Base-by-base conservation (phyloP, 306 rosid genomes). In the Fragaria nilgerrensis region DNA sequence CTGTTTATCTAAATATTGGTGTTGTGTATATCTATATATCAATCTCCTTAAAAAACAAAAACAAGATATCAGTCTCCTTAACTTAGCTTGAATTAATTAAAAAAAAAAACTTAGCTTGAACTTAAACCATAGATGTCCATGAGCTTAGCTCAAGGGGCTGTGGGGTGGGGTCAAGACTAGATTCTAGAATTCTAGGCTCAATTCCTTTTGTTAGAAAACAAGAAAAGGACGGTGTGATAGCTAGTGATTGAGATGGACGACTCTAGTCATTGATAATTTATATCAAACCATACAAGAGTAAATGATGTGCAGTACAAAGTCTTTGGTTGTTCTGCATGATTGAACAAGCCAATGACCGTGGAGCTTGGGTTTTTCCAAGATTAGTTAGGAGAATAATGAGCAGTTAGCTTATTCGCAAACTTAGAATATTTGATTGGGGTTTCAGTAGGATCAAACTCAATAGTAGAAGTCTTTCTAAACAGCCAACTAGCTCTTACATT, bases 261-360 rank as follows among this genome's bases (percentile, higher is more conserved):
- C 15, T 22, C 64, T 52, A 11, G 48, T 50, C 19, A 20, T 34
- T 36, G 17, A 62, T 12, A 12, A 12, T 62, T 29, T 37, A n/a
- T 53, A 53, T 16, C 49, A 53, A 12, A 73, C 36, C 61, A 6
- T 50, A 73, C 44, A 73, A 63, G 7, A 37, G 50, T 73, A 55
- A 55, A 36, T 37, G 67, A n/a, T 55, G 52, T 44, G 37, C 37
- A 23, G 68, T 17, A 41, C 58, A 36, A 72, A 36, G 52, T 56
- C 68, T 52, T 70, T 82, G 53, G 76, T 73, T 72, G 20, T 36
- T 59, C 69, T 19, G 68, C 19, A 16, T 56, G 70, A 49, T 67
- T 59, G 82, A 59, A 59, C 73, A 49, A 27, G 44, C 34, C 76
- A 74, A 58, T 58, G 68, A 58, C 55, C 43, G 0, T 0, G 13